A percentile compares a stretch with the other conserved stretches of the same genome.
Conservation (phyloP, 108 stramenopile genomes). For the Nitzschia sp. region DNA sequence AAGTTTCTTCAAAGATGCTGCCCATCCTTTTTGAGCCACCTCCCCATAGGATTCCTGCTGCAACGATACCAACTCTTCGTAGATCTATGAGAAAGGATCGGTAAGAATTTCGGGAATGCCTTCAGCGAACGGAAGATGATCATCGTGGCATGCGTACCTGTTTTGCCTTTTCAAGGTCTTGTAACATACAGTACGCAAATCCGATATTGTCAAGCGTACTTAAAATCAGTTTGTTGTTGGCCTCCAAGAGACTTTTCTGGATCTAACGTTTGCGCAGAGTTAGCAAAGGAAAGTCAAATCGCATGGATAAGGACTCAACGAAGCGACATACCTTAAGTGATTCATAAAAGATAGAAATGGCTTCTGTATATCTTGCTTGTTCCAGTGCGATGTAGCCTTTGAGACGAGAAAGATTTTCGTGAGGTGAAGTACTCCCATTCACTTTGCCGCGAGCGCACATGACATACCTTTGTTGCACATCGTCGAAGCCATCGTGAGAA, state of each 20-base stretch:
- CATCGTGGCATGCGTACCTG: constrained; percentile 16
- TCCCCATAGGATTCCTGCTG: constrained; percentile 41
- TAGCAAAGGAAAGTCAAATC: not conserved
- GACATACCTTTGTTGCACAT: constrained; percentile 59
- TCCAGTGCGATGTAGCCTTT: constrained; percentile 50
- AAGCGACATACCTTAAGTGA: constrained; percentile 30
- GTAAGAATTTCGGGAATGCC: not conserved
- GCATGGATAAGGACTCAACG: not conserved
- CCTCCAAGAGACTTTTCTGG: constrained; percentile 48
- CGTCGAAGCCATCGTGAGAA: constrained; percentile 60
- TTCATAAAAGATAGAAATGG: constrained; percentile 43
- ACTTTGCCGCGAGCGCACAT: too few species aligned
- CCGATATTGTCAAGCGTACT: constrained; percentile 63
- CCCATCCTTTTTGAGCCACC: constrained; percentile 33
- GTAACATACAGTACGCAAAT: constrained; percentile 40
- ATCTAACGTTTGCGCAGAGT: constrained; percentile 26
- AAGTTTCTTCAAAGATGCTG: constrained; percentile 44
- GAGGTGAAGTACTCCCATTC: too few species aligned
- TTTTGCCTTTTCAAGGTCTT: constrained; percentile 38
- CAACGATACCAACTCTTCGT: constrained; percentile 38
- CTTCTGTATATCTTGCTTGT: constrained; percentile 42
- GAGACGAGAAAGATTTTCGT: too few species aligned
- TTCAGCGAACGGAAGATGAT: not conserved
- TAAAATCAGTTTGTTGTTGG: constrained; percentile 55
- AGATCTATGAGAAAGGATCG: constrained; percentile 5